Evolutionary conservation across 805 yeast species (phyloP), one percentile per base, ranked within the genome.

Genomic region (Metschnikowia sp.): DNA sequence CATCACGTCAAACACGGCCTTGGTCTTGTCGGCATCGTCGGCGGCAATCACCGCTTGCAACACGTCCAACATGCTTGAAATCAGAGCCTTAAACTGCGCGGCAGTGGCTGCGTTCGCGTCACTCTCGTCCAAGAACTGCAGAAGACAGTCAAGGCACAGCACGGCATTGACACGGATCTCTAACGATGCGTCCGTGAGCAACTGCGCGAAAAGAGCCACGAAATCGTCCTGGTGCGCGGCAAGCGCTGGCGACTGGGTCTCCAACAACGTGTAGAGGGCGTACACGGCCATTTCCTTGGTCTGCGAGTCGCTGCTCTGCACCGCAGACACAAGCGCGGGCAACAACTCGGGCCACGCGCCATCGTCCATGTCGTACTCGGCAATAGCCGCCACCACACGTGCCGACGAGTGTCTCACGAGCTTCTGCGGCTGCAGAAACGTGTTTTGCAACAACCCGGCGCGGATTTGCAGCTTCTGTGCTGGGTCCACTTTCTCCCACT

Each of bases 321-420:
- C 85, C 38, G 88, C 86, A 47, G 75, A 70, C 47, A 86, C 82
- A 60, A 94, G 75, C 44, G 79, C 72, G 32, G 88, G 86, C 51
- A 92, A 76, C 55, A 94, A 77, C 36, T 81, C 83, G 5, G 84
- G 79, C 98, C 98, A 94, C 55, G 78, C 65, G 48, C 66, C 62
- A 52, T 75, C 66, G 34, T 77, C 77, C 53, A 90, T 73, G 65
- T 92, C 98, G 45, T 75, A 66, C 56, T 82, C 82, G 35, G 88
- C 96, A 63, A 94, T 88, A 39, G 90, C 84, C 29, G 97, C 83
- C 58, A 94, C 83, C 49, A 91, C 88, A 67, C 97, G 83, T 22
- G 98, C 91, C 46, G 86, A 77, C 18, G 95, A 83, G 70, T 94
- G 98, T 68, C 97, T 83, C 51, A 90, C 84, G 48, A 80, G 72